A percentile compares a stretch with the other conserved stretches of the same genome.
phyloP scores from a whole-genome alignment of 2,329 filamentous ascomycete genomes.

The Pestalotiopsis sp. region DNA sequence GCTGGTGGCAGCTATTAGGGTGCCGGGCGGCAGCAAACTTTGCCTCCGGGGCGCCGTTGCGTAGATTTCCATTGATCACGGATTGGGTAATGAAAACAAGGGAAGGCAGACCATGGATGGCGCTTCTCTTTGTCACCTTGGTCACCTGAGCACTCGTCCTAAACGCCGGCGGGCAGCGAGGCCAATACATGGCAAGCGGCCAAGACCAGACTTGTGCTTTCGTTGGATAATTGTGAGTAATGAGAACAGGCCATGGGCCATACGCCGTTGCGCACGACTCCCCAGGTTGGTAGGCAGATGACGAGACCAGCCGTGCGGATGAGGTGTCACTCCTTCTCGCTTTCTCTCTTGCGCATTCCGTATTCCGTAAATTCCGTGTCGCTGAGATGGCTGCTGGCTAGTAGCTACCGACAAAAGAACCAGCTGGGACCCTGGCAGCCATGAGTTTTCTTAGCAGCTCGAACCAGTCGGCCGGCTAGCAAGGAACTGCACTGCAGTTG shows the following conservation, averaged over 20 bases:
- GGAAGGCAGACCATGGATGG: conserved; percentile 27
- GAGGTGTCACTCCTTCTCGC: not conserved
- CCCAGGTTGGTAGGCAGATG: not conserved
- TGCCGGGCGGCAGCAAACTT: not conserved
- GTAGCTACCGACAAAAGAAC: not conserved
- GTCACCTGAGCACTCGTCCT: conserved; percentile 27
- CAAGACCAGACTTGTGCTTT: conserved; percentile 11
- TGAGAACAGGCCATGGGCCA: conserved; percentile 9
- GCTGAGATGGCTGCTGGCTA: too few relatives aligned
- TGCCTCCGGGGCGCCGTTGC: conserved; percentile 13
- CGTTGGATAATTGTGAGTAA: conserved; percentile 18
- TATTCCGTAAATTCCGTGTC: not conserved
- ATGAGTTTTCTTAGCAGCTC: not conserved
- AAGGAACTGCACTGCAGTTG: not conserved
- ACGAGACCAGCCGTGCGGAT: conserved; percentile 3
- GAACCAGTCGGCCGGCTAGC: not conserved
- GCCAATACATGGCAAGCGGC: conserved; percentile 17
- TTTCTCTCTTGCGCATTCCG: not conserved
- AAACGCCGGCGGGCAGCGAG: conserved; percentile 23
- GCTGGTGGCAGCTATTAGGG: not conserved
- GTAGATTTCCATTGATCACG: conserved; percentile 29
- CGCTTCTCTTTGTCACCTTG: conserved; percentile 39
- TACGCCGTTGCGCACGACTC: not conserved
- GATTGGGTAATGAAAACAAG: conserved; percentile 55
- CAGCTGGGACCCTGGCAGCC: not conserved